Conservation (phyloP, 192 early-diverging fungal species). For the Tieghemiomyces parasiticus region DNA sequence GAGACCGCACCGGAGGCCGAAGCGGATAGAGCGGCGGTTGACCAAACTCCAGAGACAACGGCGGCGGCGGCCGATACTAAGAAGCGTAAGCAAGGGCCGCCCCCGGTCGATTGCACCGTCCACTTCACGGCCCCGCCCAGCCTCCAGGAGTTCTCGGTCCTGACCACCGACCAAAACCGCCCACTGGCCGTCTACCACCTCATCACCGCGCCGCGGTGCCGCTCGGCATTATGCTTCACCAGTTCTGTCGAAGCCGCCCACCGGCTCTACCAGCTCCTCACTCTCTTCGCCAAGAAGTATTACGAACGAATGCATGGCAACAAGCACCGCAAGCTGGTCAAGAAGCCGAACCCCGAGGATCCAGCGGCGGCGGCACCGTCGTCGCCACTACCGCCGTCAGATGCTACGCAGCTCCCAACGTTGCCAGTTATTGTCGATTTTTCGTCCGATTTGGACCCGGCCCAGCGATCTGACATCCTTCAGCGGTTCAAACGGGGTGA, state of each 20-base stretch:
- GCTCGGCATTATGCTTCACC: constrained; percentile 66
- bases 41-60: not conserved
- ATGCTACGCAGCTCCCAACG: constrained; percentile 12
- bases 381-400: constrained; percentile 2
- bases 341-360: not conserved
- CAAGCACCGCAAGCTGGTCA: not conserved
- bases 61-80: not conserved
- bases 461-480: constrained; percentile 43
- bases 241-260: constrained; percentile 84
- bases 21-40: not conserved
- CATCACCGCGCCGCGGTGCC: constrained; percentile 42
- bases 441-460: constrained; percentile 52
- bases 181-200: constrained; percentile 76
- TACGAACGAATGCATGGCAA: not conserved
- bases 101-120: constrained; percentile 14
- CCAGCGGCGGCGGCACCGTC: not conserved
- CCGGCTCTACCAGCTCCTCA: constrained; percentile 54
- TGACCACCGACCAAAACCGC: constrained; percentile 47
- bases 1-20: constrained; percentile 15
- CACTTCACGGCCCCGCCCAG: constrained; percentile 32
- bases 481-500: constrained; percentile 48
- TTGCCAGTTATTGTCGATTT: constrained; percentile 41
- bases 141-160: constrained; percentile 57
- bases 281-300: constrained; percentile 32
- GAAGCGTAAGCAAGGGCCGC: too few species aligned